Percentiles rank a stretch among this genome's conserved stretches.
Evolutionary conservation across 805 yeast species (phyloP).

Genomic region (Saccharomycopsis sp.): DNA sequence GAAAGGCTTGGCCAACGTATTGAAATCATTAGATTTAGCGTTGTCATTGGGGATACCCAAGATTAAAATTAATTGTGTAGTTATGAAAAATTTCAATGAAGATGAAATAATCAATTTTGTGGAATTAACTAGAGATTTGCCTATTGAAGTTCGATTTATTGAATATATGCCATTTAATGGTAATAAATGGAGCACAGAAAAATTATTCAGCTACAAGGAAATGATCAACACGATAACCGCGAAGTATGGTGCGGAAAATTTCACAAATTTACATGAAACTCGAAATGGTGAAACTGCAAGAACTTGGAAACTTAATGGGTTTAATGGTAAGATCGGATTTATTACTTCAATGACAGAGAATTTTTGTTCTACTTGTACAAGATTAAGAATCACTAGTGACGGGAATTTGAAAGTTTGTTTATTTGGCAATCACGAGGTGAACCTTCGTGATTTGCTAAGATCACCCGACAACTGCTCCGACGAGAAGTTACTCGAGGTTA

Average conservation of each 20-base stretch:
- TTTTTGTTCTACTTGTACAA: constrained; percentile 46
- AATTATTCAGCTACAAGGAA: constrained; percentile 40
- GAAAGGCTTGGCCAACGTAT: constrained; percentile 39
- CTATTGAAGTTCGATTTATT: constrained; percentile 44
- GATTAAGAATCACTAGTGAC: constrained; percentile 44
- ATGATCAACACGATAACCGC: constrained; percentile 31
- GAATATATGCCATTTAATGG: constrained; percentile 58
- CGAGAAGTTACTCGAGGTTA: constrained; percentile 32
- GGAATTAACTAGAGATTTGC: constrained; percentile 32
- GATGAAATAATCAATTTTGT: constrained; percentile 46
- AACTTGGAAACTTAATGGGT: constrained; percentile 36
- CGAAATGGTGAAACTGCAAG: constrained; percentile 45
- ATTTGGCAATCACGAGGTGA: constrained; percentile 46
- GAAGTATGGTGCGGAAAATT: constrained; percentile 27
- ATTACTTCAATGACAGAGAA: constrained; percentile 50
- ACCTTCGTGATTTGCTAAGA: constrained; percentile 39
- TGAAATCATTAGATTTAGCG: constrained; percentile 38
- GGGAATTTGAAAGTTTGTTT: constrained; percentile 50
- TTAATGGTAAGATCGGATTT: constrained; percentile 42
- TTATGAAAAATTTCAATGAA: constrained; percentile 43
- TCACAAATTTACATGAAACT: constrained; percentile 21
- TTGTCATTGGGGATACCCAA: constrained; percentile 37
- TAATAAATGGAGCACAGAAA: constrained; percentile 41
- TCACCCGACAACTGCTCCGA: constrained; percentile 28
- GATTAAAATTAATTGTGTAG: constrained; percentile 44